Evolutionary conservation across 345 rosid genomes (phyloP).

Genomic region (Barbarea vulgaris): DNA sequence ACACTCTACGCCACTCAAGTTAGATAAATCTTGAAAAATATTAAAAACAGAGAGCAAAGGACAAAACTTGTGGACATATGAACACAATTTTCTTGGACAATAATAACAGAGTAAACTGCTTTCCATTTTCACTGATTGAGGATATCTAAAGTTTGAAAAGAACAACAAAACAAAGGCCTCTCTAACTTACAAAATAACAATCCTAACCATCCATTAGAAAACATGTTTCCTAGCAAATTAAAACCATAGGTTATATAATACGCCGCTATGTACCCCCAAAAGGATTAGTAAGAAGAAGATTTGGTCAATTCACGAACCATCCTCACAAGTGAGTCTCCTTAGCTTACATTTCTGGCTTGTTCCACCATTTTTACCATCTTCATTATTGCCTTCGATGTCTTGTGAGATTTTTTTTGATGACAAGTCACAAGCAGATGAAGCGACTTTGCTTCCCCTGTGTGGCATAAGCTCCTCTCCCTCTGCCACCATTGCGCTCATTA

Average conservation of each 20-base stretch:
- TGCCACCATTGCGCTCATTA: slow-evolving; percentile 51
- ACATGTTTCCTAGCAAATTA: background rate
- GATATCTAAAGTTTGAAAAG: background rate
- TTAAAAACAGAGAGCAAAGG: background rate
- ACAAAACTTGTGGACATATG: background rate
- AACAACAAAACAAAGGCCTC: background rate
- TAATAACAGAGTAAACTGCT: background rate
- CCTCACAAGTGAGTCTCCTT: slow-evolving; percentile 43
- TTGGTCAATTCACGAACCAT: slow-evolving; percentile 3
- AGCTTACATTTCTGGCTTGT: slow-evolving; percentile 40
- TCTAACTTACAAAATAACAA: slow-evolving; percentile 5
- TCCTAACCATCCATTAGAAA: slow-evolving; percentile 6
- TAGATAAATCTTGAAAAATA: background rate
- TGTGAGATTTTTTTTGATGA: slow-evolving; percentile 33
- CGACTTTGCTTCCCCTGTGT: slow-evolving; percentile 23
- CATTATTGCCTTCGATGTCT: slow-evolving; percentile 14
- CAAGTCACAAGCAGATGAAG: slow-evolving; percentile 23
- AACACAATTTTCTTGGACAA: background rate
- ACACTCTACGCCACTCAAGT: background rate
- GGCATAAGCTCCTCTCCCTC: slow-evolving; percentile 81
- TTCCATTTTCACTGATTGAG: background rate
- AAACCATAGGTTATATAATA: slow-evolving; percentile 21
- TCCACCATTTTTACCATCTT: slow-evolving; percentile 20
- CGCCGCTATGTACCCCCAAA: slow-evolving; percentile 8
- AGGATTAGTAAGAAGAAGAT: background rate